phyloP scores from a whole-genome alignment of 805 yeast genomes.

The Wickerhamiella hasegawae region DNA sequence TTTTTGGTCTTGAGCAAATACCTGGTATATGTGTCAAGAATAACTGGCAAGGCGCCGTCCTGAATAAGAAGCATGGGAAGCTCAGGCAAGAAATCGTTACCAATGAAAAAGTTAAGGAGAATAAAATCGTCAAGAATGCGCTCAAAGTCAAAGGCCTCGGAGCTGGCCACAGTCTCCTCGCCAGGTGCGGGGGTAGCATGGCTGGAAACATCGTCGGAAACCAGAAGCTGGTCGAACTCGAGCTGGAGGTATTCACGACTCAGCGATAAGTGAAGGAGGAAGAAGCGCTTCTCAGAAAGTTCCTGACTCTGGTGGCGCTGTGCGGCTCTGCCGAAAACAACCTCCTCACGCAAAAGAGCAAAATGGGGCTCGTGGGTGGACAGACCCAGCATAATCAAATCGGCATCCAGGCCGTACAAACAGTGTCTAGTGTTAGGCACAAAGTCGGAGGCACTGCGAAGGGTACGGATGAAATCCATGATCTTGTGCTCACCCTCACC shows the following conservation, averaged over 20 bases:
- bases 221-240: constrained; percentile 59
- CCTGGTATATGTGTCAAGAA: constrained; percentile 75
- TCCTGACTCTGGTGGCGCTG: constrained; percentile 23
- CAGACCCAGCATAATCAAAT: constrained; percentile 82
- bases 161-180: constrained; percentile 19
- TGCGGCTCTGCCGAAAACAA: constrained; percentile 53
- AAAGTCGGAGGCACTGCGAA: constrained; percentile 71
- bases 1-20: constrained; percentile 62
- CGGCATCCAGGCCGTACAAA: constrained; percentile 96
- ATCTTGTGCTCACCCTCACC: constrained; percentile 99
- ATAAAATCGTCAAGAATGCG: constrained; percentile 84
- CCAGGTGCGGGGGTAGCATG: background rate
- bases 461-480: constrained; percentile 88
- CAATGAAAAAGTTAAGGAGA: constrained; percentile 82
- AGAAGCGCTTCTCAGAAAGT: constrained; percentile 67
- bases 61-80: constrained; percentile 85
- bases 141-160: constrained; percentile 53
- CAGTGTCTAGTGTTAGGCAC: constrained; percentile 91
- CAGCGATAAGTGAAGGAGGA: constrained; percentile 65
- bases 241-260: constrained; percentile 81
- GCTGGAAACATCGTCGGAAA: constrained; percentile 31
- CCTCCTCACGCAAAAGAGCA: constrained; percentile 86
- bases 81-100: constrained; percentile 95
- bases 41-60: constrained; percentile 92
- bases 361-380: constrained; percentile 98